Evolutionary conservation across 768 basidiomycete genomes (phyloP), one percentile per base, ranked within the genome.

Genomic region (Rhodotorula paludigena): DNA sequence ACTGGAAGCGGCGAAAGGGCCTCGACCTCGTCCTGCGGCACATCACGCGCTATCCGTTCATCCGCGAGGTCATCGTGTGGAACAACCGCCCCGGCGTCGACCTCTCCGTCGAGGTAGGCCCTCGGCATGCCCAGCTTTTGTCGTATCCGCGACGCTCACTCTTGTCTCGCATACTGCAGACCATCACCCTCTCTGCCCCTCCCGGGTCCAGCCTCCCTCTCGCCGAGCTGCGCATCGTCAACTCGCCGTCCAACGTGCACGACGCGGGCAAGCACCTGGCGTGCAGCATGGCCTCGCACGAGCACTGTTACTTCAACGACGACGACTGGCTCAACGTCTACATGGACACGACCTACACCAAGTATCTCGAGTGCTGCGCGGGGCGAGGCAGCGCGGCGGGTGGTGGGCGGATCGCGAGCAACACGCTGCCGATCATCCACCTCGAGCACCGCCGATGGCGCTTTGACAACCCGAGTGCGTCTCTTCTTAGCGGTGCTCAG

Each of bases 11-110:
- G 10, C 38, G 42, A 21, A 64, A 53, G 54, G 59, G 52, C 0
- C 60, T 68, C 36, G 53, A 72, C 28, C 52, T 74, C 16, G 64
- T 72, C n/a, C 20, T 70, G 11, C 52, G 49, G 39, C 62, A 69
- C 39, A 47, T 71, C n/a, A 39, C 64, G 5, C 32, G 54, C 21
- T 72, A 69, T 48, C 73, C 73, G 0, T 74, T 68, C 52, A 48
- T 74, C n/a, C 62, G 68, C 20, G 73, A 74, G 60, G 62, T 72
- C 41, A 69, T 74, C 56, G 51, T 72, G n/a, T 74, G 73, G 73
- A 74, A 74, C 57, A 69, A 74, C 45, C 35, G 41, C 15, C 62
- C 54, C 0, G 59, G 63, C 18, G n/a, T 61, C n/a, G 59, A 65
- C 49, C 47, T 70, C 20, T 25, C 15, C 2, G 21, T 44, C 0